Conservation (phyloP, 768 basidiomycete species). For the Naganishia antarctica region DNA sequence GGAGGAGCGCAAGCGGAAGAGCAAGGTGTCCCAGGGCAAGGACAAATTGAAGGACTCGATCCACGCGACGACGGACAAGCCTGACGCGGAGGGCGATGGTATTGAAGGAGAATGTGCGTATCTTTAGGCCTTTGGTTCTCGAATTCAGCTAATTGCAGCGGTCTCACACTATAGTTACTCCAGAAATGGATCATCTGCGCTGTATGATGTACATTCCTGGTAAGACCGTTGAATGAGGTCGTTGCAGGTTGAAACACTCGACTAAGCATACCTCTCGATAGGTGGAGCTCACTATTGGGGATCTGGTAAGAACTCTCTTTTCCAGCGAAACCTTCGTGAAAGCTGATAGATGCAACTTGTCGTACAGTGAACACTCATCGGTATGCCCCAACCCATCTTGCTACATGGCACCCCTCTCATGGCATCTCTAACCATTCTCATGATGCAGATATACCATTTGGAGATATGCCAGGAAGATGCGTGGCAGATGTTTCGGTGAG, state of each 20-base stretch:
- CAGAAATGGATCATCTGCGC: constrained; percentile 72
- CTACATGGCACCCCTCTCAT: not conserved
- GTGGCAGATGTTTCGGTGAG: constrained; percentile 68
- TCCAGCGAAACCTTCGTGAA: not conserved
- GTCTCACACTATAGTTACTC: constrained; percentile 46
- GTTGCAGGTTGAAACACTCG: too few relatives aligned
- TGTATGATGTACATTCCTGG: constrained; percentile 80
- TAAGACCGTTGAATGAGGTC: constrained; percentile 50
- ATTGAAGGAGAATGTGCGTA: constrained; percentile 34
- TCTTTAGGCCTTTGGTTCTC: not conserved
- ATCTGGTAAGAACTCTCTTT: constrained; percentile 26
- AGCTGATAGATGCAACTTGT: too few relatives aligned
- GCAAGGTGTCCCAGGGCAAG: constrained; percentile 30
- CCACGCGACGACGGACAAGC: constrained; percentile 25
- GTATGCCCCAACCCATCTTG: not conserved
- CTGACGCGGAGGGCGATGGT: constrained; percentile 23
- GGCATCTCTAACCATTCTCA: too few relatives aligned
- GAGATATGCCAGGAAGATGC: constrained; percentile 84
- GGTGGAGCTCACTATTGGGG: constrained; percentile 49
- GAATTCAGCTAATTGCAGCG: not conserved
- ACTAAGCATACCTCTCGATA: not conserved
- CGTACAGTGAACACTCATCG: constrained; percentile 48
- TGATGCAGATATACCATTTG: constrained; percentile 55
- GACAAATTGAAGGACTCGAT: constrained; percentile 29
- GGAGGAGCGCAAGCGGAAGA: constrained; percentile 46